A percentile compares a stretch with the other conserved stretches of the same genome.
Evolutionary conservation across 495 filamentous ascomycete species (phyloP).

Genomic region (Penicillium waksmanii): DNA sequence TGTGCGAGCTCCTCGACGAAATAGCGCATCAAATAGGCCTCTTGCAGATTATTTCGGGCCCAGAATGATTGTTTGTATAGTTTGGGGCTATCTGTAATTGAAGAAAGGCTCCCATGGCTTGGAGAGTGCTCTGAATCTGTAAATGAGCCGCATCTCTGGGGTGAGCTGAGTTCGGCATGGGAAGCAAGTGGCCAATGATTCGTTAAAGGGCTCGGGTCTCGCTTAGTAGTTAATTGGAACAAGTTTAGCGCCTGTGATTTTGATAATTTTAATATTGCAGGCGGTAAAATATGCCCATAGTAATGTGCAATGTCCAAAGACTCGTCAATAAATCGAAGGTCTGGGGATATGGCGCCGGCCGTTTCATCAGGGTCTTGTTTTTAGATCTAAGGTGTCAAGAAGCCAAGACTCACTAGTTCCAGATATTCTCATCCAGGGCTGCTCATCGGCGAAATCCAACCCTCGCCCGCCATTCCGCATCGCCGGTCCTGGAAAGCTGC

Average conservation of each 20-base stretch:
- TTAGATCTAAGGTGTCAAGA: too few species aligned
- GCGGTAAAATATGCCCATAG: constrained; percentile 2
- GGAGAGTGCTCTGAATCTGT: too few species aligned
- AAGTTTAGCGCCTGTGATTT: background rate
- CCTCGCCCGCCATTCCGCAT: constrained; percentile 3
- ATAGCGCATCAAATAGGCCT: constrained; percentile 9
- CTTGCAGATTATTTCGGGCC: background rate
- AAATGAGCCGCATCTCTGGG: too few species aligned
- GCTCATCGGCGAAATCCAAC: constrained; percentile 2
- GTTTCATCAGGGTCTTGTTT: background rate
- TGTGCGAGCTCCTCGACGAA: constrained; percentile 10
- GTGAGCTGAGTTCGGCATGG: too few species aligned
- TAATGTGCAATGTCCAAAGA: constrained; percentile 6
- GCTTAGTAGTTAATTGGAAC: background rate
- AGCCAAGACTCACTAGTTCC: background rate
- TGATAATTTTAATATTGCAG: background rate
- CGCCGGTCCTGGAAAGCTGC: constrained; percentile 1
- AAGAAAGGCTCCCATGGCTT: background rate
- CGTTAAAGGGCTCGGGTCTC: background rate
- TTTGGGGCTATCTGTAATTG: background rate
- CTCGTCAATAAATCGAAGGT: constrained; percentile 9
- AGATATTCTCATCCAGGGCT: constrained; percentile 2
- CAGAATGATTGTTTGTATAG: background rate
- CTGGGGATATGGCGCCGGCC: background rate
- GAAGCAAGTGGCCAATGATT: background rate